Conservation (phyloP, 2,329 filamentous ascomycete genomes). For the Didymella lethalis region DNA sequence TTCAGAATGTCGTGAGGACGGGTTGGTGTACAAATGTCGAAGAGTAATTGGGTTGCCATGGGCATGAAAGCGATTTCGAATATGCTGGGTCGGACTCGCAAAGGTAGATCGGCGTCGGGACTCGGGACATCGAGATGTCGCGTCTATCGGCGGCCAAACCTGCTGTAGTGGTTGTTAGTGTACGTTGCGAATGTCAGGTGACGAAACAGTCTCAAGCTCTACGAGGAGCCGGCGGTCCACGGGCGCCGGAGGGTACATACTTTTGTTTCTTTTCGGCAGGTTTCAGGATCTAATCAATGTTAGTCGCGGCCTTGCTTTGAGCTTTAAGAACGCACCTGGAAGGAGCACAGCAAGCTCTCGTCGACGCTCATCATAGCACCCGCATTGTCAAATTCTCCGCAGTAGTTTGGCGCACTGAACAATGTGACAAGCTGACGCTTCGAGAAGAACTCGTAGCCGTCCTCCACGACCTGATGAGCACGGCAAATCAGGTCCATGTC, state of each 20-base stretch:
- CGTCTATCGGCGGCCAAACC: conserved; percentile 91
- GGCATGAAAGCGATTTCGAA: conserved; percentile 47
- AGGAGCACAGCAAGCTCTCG: conserved; percentile 96
- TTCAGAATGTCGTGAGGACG: conserved; percentile 30
- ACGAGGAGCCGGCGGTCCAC: conserved; percentile 74
- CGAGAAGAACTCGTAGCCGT: conserved; percentile 99
- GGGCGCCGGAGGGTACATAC: conserved; percentile 84
- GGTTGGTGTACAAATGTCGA: conserved; percentile 42
- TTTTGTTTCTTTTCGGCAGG: conserved; percentile 99
- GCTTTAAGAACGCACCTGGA: conserved; percentile 73
- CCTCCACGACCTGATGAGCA: conserved; percentile 97
- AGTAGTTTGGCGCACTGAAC: conserved; percentile 99
- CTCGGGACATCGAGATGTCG: conserved; percentile 43
- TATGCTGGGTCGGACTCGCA: conserved; percentile 38
- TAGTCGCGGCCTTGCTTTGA: conserved; percentile 21
- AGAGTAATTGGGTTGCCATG: conserved; percentile 40
- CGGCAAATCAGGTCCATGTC: conserved; percentile 99
- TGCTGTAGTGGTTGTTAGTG: conserved; percentile 70
- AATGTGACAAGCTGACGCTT: conserved; percentile 97
- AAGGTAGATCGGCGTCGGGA: conserved; percentile 41
- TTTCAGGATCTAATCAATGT: conserved; percentile 81
- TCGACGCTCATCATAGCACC: conserved; percentile 99
- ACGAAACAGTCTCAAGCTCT: conserved; percentile 58
- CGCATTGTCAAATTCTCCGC: conserved; percentile 98
- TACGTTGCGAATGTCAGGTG: conserved; percentile 46